phyloP scores from a whole-genome alignment of 2,329 filamentous ascomycete genomes.

The Fusarium acutatum region DNA sequence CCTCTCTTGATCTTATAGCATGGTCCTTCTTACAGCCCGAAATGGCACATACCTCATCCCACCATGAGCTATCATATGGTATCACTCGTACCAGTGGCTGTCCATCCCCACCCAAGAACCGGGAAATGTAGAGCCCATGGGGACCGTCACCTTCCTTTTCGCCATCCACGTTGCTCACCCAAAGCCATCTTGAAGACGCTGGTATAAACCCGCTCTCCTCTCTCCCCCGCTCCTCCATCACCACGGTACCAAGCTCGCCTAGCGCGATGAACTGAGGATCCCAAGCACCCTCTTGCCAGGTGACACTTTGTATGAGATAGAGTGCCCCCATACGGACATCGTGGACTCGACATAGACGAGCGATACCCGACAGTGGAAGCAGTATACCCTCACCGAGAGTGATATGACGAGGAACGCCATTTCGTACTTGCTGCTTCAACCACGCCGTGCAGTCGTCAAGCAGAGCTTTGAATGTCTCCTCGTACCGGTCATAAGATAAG shows the following conservation, averaged over 20 bases:
- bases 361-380: background rate
- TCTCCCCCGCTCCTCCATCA: background rate
- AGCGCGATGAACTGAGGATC: background rate
- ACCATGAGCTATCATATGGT: background rate
- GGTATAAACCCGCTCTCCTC: background rate
- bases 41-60: background rate
- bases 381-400: background rate
- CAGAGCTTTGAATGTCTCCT: background rate
- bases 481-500: background rate
- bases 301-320: background rate
- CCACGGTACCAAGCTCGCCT: background rate
- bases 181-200: background rate
- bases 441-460: background rate
- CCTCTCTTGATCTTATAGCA: background rate
- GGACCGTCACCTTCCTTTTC: background rate
- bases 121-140: background rate
- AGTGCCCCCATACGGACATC: background rate
- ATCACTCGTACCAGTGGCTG: background rate
- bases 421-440: background rate
- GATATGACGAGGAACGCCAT: background rate
- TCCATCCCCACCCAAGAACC: background rate
- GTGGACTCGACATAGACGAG: background rate
- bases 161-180: background rate
- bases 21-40: background rate
- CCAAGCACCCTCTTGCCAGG: background rate